Base-by-base conservation (phyloP, 2,329 filamentous ascomycete genomes). In the Hymenoscyphus occultus region DNA sequence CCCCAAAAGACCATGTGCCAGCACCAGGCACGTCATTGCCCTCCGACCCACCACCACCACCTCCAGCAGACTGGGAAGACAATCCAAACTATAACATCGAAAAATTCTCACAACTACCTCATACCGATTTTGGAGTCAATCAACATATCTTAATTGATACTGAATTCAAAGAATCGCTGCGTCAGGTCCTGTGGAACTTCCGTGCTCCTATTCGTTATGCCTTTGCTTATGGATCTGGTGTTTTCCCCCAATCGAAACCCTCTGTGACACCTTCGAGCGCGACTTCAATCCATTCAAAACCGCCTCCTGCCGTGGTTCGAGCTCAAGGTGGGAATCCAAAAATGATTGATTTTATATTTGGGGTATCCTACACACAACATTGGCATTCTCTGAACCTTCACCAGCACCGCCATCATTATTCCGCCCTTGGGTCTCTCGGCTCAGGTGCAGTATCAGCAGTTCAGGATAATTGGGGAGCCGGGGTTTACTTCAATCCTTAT, bases 281-380 rank as follows among this genome's bases (percentile, higher is more conserved):
- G 78, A 65, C 72, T 16, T 86, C 88, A 22, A 86, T 93, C 31
- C 94, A 98, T 74, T 90, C 93, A 6, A 89, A 93, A 67, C 89
- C 94, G 1, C 92, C 93, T 0, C 82, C 87, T 61, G 91, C 92
- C 0, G 88, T 98, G 7, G 82, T 90, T 70, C 91, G 92, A 71
- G 91, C 93, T 70, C 94, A 98, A 77, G 89, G 92, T 72, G 91
- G 92, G 39, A 88, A 88, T 0, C 92, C 92, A 13, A 97, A 97
- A 80, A 96, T 98, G 89, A 96, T 99, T 69, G 95, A 99, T 78
- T 97, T 99, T 76, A 96, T 99, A 71, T 95, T 99, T 76, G 95
- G 94, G 32, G 94, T 98, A 12, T 92, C 91, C 0, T 92, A 96
- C 77, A 92, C 91, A 1, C 91, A 99, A 75, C 95, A 99, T 79